Evolutionary conservation across 2,329 filamentous ascomycete species (phyloP), one percentile per base, ranked within the genome.

Genomic region (Cordyceps fumosorosea): DNA sequence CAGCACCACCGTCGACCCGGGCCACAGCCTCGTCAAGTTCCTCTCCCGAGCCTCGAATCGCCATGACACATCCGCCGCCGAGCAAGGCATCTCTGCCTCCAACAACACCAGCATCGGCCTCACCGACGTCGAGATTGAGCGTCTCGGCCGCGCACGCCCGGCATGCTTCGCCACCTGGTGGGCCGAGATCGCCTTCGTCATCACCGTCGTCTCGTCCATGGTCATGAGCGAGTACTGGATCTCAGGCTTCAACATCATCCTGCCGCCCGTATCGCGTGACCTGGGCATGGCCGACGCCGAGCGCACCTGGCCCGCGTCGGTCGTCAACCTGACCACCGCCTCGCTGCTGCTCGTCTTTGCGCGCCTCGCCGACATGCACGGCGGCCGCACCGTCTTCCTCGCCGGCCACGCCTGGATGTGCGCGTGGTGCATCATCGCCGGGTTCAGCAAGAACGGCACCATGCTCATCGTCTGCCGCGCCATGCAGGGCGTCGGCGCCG

Each of bases 381-480:
- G 87, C 58, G 85, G 83, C 3, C 85, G 82, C 63, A 68, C 77
- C 20, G 77, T 89, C 66, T 89, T 88, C 67, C 77, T 86, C 3
- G 74, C 70, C 32, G 87, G 87, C 3, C 76, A 85, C 32, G 65
- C 76, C 47, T 89, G 89, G 90, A 82, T 91, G 56, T 72, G 84
- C 8, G 65, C 87, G 44, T 93, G 89, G 84, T 86, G 84, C 11
- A 74, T 93, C 59, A 76, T 91, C 60, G 83, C 82, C 18, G 90
- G 89, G 12, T 90, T 93, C 74, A 87, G 85, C 63, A 76, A 78
- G 60, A 87, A 84, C 73, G 81, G 86, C 64, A 72, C 84, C 56
- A 89, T 91, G 86, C 78, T 93, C 64, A 88, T 91, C 66, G 78
- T 89, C 60, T 89, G 86, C 69, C 86, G 90, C 58, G 89, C 89